These are phyloP conservation scores for Phytophthora foliorum DNA, from an alignment of 352 stramenopile species.

Conservation along the genomic window DNA sequence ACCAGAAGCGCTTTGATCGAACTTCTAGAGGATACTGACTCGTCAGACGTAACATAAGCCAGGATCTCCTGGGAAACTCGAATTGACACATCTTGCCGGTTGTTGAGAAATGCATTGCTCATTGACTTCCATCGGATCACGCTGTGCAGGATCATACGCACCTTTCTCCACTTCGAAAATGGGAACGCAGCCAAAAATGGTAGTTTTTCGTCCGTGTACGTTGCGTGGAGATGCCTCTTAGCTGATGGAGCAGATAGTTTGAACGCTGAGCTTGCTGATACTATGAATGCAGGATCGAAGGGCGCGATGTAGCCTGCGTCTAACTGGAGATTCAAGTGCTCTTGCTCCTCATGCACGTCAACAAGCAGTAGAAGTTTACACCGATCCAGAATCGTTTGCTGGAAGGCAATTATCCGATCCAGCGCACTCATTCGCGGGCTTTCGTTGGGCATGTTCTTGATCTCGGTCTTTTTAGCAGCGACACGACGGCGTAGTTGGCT, in stretches of 20 bases:
- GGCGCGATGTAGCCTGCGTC: conserved; percentile 49
- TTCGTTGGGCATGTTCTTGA: conserved; percentile 38
- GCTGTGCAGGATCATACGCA: conserved; percentile 54
- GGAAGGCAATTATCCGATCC: conserved; percentile 31
- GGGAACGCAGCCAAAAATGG: conserved; percentile 56
- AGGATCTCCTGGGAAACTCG: conserved; percentile 38
- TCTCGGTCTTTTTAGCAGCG: conserved; percentile 52
- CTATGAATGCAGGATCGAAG: conserved; percentile 40
- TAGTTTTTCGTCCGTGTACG: conserved; percentile 39
- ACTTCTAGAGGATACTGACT: conserved; percentile 31
- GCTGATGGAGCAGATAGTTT: conserved; percentile 18
- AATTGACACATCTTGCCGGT: neutral
- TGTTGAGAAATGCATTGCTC: neutral
- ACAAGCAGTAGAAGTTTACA: conserved; percentile 54
- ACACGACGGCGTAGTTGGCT: conserved; percentile 58
- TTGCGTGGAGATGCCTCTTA: conserved; percentile 38
- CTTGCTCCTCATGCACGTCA: conserved; percentile 39
- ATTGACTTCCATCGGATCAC: conserved; percentile 49
- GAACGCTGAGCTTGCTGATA: conserved; percentile 24
- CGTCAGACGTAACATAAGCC: conserved; percentile 44
- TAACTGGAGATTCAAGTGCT: conserved; percentile 37
- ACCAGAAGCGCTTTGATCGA: conserved; percentile 46
- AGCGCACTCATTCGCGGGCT: conserved; percentile 6
- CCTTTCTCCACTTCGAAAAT: conserved; percentile 53
- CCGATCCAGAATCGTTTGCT: conserved; percentile 49